Base-by-base conservation (phyloP, 169 alveolate species). In the Plasmodium yoelii region DNA sequence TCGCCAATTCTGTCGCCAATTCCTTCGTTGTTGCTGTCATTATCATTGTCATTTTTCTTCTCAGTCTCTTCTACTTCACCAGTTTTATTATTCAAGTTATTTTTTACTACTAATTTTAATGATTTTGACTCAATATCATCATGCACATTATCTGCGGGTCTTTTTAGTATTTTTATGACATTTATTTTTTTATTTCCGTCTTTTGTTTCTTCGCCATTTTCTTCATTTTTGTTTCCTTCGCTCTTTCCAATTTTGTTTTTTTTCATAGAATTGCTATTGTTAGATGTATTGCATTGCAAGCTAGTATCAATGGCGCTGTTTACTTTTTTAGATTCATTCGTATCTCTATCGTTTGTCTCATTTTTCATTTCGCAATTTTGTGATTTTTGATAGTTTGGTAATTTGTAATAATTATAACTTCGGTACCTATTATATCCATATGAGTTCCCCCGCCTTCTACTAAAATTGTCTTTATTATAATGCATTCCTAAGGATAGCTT, bases 121-220 rank as follows among this genome's bases (percentile, higher is more conserved):
- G 22, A 39, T 5, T 51, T 47, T 26, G 19, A 39, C 47, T 42
- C 73, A 5, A 46, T 67, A 1, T 60, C 56, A 5, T 15, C 34
- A 7, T 22, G 46, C 26, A n/a, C 63, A 5, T 12, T 68, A 15
- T 73, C 87, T 28, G 61, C 63, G 44, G 88, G 88, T 24, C 88
- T 74, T 5, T 74, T 74, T 1, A 74, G 55, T 46, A 74, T 74
- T 61, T 74, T 74, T 12, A 74, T 49, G 15, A 74, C 63, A 51
- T 63, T 44, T 28, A 61, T 74, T 74, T 74, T 74, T 13, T 34
- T 74, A 18, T 44, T 26, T 22, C 19, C 12, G 19, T 44, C 73
- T 65, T 61, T 74, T 61, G 39, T 74, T 63, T 60, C 63, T 47
- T 44, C 64, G 46, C 19, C 5, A 9, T 15, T 26, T 61, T 34